phyloP scores from a whole-genome alignment of 352 stramenopile species.

The Detonula confervacea region DNA sequence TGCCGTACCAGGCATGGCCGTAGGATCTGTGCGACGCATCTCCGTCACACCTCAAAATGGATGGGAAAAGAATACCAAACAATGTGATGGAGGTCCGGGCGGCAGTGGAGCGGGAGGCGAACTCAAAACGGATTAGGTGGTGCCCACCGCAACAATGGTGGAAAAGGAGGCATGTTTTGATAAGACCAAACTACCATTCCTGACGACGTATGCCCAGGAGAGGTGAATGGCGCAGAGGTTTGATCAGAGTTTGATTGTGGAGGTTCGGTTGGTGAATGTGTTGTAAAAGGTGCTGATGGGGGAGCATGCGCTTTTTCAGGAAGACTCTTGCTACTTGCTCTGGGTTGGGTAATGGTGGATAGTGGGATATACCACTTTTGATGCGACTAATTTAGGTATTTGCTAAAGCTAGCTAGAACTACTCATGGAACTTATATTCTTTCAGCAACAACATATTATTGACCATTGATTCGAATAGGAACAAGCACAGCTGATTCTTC shows the following conservation, averaged over 20 bases:
- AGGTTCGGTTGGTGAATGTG: conserved; percentile 73
- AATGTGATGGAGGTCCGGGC: conserved; percentile 79
- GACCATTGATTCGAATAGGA: too few species aligned
- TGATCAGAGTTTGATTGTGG: conserved; percentile 85
- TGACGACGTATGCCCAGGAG: conserved; percentile 74
- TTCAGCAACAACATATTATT: too few species aligned
- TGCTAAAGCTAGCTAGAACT: too few species aligned
- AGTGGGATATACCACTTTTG: too few species aligned
- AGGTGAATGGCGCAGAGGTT: conserved; percentile 83
- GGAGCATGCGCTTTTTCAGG: too few species aligned
- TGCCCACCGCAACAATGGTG: conserved; percentile 84
- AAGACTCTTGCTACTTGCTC: too few species aligned
- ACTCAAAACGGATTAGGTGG: conserved; percentile 77
- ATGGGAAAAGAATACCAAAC: conserved; percentile 71
- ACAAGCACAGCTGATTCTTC: too few species aligned
- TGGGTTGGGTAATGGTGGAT: too few species aligned
- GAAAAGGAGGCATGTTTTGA: conserved; percentile 83
- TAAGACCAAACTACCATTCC: conserved; percentile 78
- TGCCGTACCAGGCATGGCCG: conserved; percentile 70
- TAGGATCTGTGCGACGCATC: conserved; percentile 64
- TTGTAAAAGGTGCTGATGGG: too few species aligned
- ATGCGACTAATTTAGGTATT: too few species aligned
- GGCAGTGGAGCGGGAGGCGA: conserved; percentile 72
- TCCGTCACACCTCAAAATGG: conserved; percentile 78
- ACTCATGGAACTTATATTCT: too few species aligned